Conservation (phyloP, 164 flowering plant genomes). For the Cinnamomum chago region DNA sequence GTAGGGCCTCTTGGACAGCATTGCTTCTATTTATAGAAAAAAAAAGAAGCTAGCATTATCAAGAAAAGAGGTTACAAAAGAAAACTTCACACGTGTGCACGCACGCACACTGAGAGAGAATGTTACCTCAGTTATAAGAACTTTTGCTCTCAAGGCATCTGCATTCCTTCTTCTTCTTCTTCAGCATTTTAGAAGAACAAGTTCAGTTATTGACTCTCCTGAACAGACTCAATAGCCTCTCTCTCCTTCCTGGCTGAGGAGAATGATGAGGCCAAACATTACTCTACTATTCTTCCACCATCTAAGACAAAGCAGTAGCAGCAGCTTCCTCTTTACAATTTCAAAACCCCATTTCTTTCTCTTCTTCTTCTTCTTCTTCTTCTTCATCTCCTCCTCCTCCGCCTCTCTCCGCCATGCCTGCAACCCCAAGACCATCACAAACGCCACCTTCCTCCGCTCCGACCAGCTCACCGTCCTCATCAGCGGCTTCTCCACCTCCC, state of each 20-base stretch:
- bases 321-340: background rate
- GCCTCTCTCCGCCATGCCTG: background rate
- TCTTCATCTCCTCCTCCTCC: background rate
- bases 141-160: constrained; percentile 91
- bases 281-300: no score
- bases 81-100: no score
- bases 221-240: no score
- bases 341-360: background rate
- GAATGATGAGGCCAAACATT: background rate
- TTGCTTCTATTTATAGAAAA: no score
- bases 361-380: background rate
- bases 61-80: no score
- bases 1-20: no score
- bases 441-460: constrained; percentile 34
- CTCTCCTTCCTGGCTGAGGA: no score
- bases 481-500: constrained; percentile 78
- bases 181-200: no score
- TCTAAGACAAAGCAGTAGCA: background rate
- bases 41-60: no score
- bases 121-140: constrained; percentile 91
- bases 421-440: constrained; percentile 17
- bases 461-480: constrained; percentile 80
- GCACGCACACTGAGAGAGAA: no score
- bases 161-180: constrained; percentile 41
- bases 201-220: no score